These are phyloP conservation scores for Raphanus sativus DNA, from an alignment of 345 rosid species.

Conservation along the genomic window DNA sequence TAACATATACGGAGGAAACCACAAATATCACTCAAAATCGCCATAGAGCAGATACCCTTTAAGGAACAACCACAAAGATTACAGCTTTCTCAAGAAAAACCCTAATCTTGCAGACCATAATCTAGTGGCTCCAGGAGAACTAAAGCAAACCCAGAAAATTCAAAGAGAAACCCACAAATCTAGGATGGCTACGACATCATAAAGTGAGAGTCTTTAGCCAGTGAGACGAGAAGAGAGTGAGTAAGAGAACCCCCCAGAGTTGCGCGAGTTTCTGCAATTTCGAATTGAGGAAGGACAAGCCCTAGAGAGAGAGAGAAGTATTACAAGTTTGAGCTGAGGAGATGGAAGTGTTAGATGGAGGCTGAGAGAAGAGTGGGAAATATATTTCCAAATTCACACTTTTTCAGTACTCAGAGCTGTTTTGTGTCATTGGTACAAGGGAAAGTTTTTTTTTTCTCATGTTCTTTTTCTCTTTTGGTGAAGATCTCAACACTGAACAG, in stretches of 20 bases:
- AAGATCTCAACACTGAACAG: conserved; percentile 37
- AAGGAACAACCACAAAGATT: conserved; percentile 20
- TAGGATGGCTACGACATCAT: conserved; percentile 7
- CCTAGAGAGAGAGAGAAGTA: conserved; percentile 28
- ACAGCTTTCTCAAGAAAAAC: conserved; percentile 28
- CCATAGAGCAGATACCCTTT: conserved; percentile 18
- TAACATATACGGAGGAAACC: background rate
- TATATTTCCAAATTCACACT: conserved; percentile 44
- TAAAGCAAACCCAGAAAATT: conserved; percentile 42
- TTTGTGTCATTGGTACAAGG: conserved; percentile 61
- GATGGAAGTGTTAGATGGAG: conserved; percentile 37
- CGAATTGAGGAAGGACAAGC: conserved; percentile 1
- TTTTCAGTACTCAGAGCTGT: conserved; percentile 34
- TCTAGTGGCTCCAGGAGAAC: conserved; percentile 34
- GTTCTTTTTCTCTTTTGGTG: conserved; percentile 1
- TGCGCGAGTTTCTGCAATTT: conserved; percentile 20
- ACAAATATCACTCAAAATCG: conserved; percentile 29
- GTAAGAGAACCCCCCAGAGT: conserved; percentile 2
- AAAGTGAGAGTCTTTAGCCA: conserved; percentile 20
- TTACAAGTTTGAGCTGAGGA: conserved; percentile 40
- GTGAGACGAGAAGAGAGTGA: background rate
- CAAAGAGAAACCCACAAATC: conserved; percentile 28
- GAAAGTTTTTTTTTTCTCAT: conserved; percentile 41
- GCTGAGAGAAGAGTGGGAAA: conserved; percentile 30
- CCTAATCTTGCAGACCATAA: conserved; percentile 16